Evolutionary conservation across 2,329 filamentous ascomycete genomes (phyloP).

Genomic region (Cercospora janseana): DNA sequence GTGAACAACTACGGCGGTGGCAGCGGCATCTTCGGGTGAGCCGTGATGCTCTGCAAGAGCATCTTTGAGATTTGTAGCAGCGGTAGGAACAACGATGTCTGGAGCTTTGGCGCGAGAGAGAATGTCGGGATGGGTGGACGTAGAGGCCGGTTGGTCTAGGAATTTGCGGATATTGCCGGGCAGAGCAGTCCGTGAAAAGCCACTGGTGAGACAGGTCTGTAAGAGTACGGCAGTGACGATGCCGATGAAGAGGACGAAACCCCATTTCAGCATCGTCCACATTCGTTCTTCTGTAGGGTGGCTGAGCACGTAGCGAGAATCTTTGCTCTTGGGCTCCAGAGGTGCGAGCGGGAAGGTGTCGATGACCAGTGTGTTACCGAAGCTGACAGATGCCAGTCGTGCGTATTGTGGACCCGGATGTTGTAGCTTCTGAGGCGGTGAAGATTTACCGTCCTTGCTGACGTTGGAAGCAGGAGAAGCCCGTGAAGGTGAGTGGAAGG

Average conservation of each 20-base stretch:
- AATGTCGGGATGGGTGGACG: constrained; percentile 15
- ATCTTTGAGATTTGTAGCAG: constrained; percentile 14
- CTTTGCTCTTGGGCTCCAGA: constrained; percentile 46
- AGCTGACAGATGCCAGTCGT: constrained; percentile 76
- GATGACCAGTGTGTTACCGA: constrained; percentile 75
- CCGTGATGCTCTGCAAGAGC: constrained; percentile 24
- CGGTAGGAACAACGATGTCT: constrained; percentile 2
- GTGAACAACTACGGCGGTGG: constrained; percentile 42
- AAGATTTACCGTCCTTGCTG: constrained; percentile 25
- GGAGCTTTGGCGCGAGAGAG: constrained; percentile 22
- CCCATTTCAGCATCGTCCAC: constrained; percentile 54
- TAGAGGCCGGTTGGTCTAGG: constrained; percentile 27
- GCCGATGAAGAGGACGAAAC: constrained; percentile 61
- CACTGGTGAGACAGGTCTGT: constrained; percentile 56
- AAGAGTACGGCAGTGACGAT: constrained; percentile 63
- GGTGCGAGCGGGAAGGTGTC: constrained; percentile 70
- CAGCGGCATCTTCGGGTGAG: constrained; percentile 23
- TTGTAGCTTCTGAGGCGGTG: constrained; percentile 16
- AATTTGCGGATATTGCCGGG: constrained; percentile 49
- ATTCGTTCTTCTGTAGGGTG: constrained; percentile 53
- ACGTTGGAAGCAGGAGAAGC: constrained; percentile 31
- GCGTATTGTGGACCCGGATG: constrained; percentile 57
- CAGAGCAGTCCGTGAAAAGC: constrained; percentile 37
- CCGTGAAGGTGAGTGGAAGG: constrained; percentile 44
- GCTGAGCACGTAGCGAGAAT: constrained; percentile 67